These are phyloP conservation scores for Pinus taeda DNA, from an alignment of 75 land plant genomes.

Conservation along the genomic window DNA sequence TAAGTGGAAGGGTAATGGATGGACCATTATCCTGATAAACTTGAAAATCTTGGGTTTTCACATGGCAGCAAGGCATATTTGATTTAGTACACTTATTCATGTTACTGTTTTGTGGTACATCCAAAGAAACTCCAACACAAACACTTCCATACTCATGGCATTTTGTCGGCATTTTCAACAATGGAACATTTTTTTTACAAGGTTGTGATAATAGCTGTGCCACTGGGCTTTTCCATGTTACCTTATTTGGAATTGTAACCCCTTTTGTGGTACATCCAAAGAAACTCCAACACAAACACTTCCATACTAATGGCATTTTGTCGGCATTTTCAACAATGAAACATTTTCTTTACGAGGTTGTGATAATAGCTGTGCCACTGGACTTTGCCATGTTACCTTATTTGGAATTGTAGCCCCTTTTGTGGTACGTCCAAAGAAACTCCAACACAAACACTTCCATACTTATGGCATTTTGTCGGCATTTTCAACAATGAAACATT, in stretches of 20 bases:
- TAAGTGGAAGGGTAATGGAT: conserved; percentile 5
- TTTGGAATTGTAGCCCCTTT: neutral
- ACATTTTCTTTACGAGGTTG: neutral
- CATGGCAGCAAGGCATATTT: neutral
- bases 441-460: neutral
- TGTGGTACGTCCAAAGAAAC: neutral
- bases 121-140: neutral
- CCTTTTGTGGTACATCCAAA: neutral
- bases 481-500: neutral
- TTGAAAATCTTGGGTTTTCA: neutral
- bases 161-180: neutral
- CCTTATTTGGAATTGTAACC: neutral
- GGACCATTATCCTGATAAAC: neutral
- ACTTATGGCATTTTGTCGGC: neutral
- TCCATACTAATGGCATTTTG: neutral
- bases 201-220: conserved; percentile 2
- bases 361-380: neutral
- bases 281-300: neutral
- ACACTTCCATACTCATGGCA: neutral
- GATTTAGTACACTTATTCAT: neutral
- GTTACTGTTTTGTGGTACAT: neutral
- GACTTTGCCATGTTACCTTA: neutral
- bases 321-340: neutral
- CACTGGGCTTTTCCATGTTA: neutral
- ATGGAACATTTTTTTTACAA: neutral